These are phyloP conservation scores for Tricholoma bakamatsutake DNA, from an alignment of 768 basidiomycete genomes.

Conservation along the genomic window DNA sequence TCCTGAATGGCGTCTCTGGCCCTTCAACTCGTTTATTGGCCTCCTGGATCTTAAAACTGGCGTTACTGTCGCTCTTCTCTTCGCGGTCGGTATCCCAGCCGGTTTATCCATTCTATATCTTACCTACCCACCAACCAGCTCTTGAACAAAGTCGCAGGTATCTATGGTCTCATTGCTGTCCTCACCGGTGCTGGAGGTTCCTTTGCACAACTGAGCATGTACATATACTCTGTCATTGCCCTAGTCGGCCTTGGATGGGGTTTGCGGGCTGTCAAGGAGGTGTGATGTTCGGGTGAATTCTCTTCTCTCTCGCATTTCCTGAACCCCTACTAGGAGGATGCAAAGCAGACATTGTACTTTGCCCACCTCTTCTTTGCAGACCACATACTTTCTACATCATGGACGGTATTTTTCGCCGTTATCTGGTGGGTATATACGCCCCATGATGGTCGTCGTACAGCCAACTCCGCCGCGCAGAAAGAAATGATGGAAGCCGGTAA, in stretches of 20 bases:
- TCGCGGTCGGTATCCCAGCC: conserved; percentile 57
- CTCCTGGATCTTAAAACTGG: conserved; percentile 93
- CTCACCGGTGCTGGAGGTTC: conserved; percentile 88
- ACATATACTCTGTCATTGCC: conserved; percentile 85
- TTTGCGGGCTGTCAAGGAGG: conserved; percentile 77
- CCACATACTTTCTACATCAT: conserved; percentile 83
- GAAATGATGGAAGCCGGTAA: conserved; percentile 67
- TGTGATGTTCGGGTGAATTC: conserved; percentile 32
- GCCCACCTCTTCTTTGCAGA: conserved; percentile 91
- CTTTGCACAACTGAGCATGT: conserved; percentile 88
- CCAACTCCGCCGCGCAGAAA: conserved; percentile 85
- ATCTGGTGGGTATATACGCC: conserved; percentile 89
- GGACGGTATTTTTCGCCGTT: conserved; percentile 89
- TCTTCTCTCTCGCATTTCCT: conserved; percentile 10
- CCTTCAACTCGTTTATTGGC: conserved; percentile 77
- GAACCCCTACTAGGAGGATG: conserved; percentile 66
- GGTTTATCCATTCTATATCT: background rate
- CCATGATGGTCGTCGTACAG: conserved; percentile 79
- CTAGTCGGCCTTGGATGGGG: conserved; percentile 85
- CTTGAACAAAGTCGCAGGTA: conserved; percentile 96
- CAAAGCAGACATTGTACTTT: conserved; percentile 79
- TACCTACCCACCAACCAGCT: conserved; percentile 22
- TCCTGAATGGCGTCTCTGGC: conserved; percentile 80
- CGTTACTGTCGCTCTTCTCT: conserved; percentile 80
- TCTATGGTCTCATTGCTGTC: conserved; percentile 92